Conservation (phyloP, 805 yeast genomes). For the Candida wancherniae region DNA sequence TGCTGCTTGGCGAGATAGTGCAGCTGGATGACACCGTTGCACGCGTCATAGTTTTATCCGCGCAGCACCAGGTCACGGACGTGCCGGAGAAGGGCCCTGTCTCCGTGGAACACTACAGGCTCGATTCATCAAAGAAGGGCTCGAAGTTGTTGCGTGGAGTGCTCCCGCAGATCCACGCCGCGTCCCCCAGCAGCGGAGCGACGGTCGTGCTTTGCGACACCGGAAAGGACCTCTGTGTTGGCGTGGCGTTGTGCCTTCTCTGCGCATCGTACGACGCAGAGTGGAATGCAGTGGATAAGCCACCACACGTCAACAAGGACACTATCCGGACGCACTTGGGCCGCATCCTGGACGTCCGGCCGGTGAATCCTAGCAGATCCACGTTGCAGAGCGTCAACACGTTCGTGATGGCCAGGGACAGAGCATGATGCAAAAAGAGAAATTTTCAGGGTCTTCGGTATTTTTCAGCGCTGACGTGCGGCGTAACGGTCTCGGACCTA, state of each 20-base stretch:
- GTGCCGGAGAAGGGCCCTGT: conserved; percentile 10
- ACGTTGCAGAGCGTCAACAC: conserved; percentile 70
- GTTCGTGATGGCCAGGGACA: conserved; percentile 32
- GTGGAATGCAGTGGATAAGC: conserved; percentile 29
- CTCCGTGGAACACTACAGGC: conserved; percentile 12
- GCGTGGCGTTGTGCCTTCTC: conserved; percentile 51
- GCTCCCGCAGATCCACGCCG: conserved; percentile 34
- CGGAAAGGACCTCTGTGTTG: conserved; percentile 64
- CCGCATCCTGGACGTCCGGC: conserved; percentile 41
- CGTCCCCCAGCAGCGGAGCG: conserved; percentile 3
- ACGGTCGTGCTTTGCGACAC: conserved; percentile 54
- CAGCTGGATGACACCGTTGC: conserved; percentile 1
- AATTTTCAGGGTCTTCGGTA: background rate
- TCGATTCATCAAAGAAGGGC: conserved; percentile 53
- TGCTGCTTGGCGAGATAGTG: conserved; percentile 9
- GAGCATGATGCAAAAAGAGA: background rate
- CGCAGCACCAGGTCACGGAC: conserved; percentile 4
- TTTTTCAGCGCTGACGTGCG: too few species aligned
- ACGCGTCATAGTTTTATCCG: conserved; percentile 24
- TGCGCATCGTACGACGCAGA: conserved; percentile 39
- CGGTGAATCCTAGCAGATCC: conserved; percentile 70
- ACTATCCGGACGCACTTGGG: conserved; percentile 54
- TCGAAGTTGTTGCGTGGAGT: conserved; percentile 52
- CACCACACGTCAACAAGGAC: conserved; percentile 40
- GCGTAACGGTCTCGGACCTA: background rate